Conservation (phyloP, 1,139 yeast genomes). For the Kodamaea derodonti region DNA sequence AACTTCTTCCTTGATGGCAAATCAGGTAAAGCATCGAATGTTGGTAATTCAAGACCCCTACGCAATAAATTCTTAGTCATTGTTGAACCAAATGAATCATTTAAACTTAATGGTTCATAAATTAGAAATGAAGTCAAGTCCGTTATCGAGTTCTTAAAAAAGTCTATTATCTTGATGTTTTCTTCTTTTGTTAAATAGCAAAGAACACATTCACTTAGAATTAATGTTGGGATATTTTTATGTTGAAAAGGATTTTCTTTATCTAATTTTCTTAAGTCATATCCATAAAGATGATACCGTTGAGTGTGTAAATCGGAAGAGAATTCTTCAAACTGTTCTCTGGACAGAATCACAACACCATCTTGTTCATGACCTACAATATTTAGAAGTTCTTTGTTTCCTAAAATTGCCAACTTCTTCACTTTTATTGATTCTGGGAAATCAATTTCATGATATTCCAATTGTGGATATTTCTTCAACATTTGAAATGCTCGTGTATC, state of each 20-base stretch:
- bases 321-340: conserved; percentile 22
- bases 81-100: conserved; percentile 74
- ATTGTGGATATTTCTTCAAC: conserved; percentile 22
- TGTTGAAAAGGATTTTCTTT: conserved; percentile 23
- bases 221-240: conserved; percentile 53
- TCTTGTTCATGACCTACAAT: conserved; percentile 16
- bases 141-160: conserved; percentile 26
- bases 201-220: conserved; percentile 85
- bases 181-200: conserved; percentile 69
- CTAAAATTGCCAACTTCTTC: conserved; percentile 54
- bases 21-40: conserved; percentile 34
- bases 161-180: conserved; percentile 49
- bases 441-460: conserved; percentile 71
- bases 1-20: conserved; percentile 42
- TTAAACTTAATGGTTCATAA: conserved; percentile 82
- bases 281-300: conserved; percentile 51
- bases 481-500: conserved; percentile 72
- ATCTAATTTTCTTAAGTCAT: conserved; percentile 47
- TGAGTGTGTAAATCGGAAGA: conserved; percentile 36
- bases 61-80: conserved; percentile 71
- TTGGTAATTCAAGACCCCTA: conserved; percentile 73
- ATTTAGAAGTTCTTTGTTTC: conserved; percentile 19
- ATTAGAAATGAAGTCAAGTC: conserved; percentile 44
- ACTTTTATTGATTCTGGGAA: conserved; percentile 58
- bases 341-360: conserved; percentile 12